Percentiles rank a stretch among this genome's conserved stretches.
These are phyloP conservation scores for Magnolia changhungtana DNA, from an alignment of 164 flowering plant genomes.

Conservation along the genomic window DNA sequence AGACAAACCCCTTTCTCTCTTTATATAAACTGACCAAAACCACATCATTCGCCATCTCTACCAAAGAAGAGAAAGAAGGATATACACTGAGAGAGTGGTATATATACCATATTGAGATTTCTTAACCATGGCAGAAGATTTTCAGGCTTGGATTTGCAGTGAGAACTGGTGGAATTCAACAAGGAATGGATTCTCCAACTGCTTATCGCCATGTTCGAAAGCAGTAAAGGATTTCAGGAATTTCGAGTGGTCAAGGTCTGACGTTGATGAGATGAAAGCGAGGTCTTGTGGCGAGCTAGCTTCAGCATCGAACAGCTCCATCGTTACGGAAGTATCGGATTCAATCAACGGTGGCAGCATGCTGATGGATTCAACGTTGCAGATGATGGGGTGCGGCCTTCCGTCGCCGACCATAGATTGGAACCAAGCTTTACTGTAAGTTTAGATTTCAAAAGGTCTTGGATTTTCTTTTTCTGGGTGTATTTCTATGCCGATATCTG, in stretches of 20 bases:
- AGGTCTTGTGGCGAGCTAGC: constrained; percentile 33
- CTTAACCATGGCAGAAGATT: constrained; percentile 49
- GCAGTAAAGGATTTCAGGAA: constrained; percentile 28
- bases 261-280: constrained; percentile 19
- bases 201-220: constrained; percentile 45
- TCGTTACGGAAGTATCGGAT: constrained; percentile 31
- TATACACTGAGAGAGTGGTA: not conserved
- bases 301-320: constrained; percentile 31
- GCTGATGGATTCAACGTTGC: constrained; percentile 43
- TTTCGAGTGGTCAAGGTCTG: constrained; percentile 34
- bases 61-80: not conserved
- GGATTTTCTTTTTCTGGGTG: not conserved
- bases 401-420: constrained; percentile 42
- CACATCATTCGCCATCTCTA: not conserved
- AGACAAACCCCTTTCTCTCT: not conserved
- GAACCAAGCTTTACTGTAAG: constrained; percentile 61
- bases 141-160: constrained; percentile 29
- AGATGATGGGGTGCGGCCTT: constrained; percentile 46
- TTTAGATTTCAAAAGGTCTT: not conserved
- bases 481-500: not conserved
- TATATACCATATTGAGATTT: not conserved
- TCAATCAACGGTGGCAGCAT: constrained; percentile 23
- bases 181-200: constrained; percentile 14
- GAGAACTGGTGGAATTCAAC: constrained; percentile 62
- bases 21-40: not conserved